Evolutionary conservation across 2,329 filamentous ascomycete genomes (phyloP).

Genomic region (Epichloe aotearoae): DNA sequence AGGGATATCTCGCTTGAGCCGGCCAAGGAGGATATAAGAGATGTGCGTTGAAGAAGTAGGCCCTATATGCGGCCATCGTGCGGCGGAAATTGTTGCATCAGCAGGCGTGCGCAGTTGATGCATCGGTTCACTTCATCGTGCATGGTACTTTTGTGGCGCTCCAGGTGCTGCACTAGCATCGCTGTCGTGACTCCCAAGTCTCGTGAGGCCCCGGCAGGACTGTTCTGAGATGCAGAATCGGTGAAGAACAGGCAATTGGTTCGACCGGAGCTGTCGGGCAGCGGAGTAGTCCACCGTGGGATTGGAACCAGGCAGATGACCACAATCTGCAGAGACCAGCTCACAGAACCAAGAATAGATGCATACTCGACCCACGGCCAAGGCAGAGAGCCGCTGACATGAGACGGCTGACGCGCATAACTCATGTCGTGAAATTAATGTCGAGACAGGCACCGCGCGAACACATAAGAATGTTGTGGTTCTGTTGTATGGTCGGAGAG

Average conservation of each 20-base stretch:
- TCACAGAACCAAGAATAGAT: slow-evolving; percentile 4
- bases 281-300: slow-evolving; percentile 4
- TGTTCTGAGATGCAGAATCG: neutral
- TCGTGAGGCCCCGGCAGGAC: neutral
- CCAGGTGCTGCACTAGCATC: neutral
- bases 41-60: neutral
- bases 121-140: neutral
- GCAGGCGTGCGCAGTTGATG: neutral
- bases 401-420: slow-evolving; percentile 6
- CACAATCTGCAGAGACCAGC: slow-evolving; percentile 5
- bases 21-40: slow-evolving; percentile 7
- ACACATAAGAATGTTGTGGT: slow-evolving; percentile 2
- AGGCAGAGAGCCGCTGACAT: slow-evolving; percentile 1
- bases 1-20: slow-evolving; percentile 9
- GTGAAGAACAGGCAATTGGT: slow-evolving; percentile 5
- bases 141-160: neutral
- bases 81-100: neutral
- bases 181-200: neutral
- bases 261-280: slow-evolving; percentile 3
- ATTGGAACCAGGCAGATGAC: slow-evolving; percentile 8
- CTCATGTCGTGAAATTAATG: neutral
- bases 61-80: slow-evolving; percentile 8
- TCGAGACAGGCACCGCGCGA: neutral
- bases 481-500: neutral
- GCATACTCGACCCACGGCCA: slow-evolving; percentile 7